Evolutionary conservation across 805 yeast species (phyloP), one percentile per base, ranked within the genome.

Genomic region (Pichia nakasei): DNA sequence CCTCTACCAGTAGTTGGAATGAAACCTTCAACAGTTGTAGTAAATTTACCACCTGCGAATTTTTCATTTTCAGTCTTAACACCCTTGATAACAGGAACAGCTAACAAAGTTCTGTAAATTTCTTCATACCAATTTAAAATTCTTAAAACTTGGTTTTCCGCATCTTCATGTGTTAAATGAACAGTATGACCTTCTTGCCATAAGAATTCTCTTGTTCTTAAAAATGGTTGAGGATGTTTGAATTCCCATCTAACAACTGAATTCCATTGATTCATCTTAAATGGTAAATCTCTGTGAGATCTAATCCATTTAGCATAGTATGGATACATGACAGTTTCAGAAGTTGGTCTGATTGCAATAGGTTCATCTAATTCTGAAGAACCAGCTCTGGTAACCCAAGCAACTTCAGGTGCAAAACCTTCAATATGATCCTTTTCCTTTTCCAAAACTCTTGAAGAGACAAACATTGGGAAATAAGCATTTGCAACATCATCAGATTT

Each of bases 111-210:
- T 68, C 82, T 81, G 67, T 93, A 93, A 49, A 93, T 75, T 50
- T 80, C 78, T 49, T 83, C 82, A 66, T 93, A 93, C 68, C 77
- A 80, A 51, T 85, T 93, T 63, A 89, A 78, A 59, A 94, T 91
- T 65, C 82, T 82, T 56, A 76, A 61, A 27, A 91, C 97, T 70
- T 93, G 97, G 47, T 70, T 70, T 48, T 75, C 73, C 27, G 98
- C 96, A 48, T 77, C 93, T 49, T 80, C 85, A 52, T 71, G 66
- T 45, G 94, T 84, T 60, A 94, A 75, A 65, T 86, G 96, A 44
- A 96, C 98, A 41, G 98, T 93, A 72, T 93, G 99, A 57, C 99
- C 99, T 72, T 93, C 99, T 72, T 93, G 99, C 99, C 99, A 93
- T 66, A 93, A 74, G 70, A 93, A 93, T 70, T 93, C 99, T 72